These are phyloP conservation scores for Strobilomyces echinocephalus DNA, from an alignment of 768 basidiomycete species.

Conservation along the genomic window DNA sequence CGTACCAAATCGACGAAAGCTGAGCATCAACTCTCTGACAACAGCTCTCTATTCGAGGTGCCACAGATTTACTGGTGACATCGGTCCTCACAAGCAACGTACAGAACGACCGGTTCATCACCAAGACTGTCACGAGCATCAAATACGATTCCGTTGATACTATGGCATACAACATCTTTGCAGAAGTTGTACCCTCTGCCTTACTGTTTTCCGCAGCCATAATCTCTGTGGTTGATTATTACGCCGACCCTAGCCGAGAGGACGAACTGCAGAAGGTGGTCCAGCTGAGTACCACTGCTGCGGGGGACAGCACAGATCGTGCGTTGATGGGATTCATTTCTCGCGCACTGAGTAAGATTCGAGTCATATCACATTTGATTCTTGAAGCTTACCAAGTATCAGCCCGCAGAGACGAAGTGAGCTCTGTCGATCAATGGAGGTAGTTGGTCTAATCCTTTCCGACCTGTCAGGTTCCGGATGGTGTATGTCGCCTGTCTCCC, in stretches of 20 bases:
- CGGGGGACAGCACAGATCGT: slow-evolving; percentile 22
- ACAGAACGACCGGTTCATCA: slow-evolving; percentile 19
- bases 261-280: slow-evolving; percentile 36
- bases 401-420: slow-evolving; percentile 27
- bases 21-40: background rate
- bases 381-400: slow-evolving; percentile 32
- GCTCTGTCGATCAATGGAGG: slow-evolving; percentile 12
- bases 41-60: slow-evolving; percentile 19
- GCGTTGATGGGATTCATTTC: slow-evolving; percentile 41
- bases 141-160: slow-evolving; percentile 22
- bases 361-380: background rate
- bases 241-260: slow-evolving; percentile 38
- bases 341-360: slow-evolving; percentile 43
- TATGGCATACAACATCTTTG: slow-evolving; percentile 48
- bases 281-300: slow-evolving; percentile 26
- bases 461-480: slow-evolving; percentile 35
- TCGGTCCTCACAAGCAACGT: slow-evolving; percentile 22
- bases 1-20: background rate
- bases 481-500: slow-evolving; percentile 28
- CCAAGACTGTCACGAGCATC: slow-evolving; percentile 9
- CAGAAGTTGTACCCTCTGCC: slow-evolving; percentile 51
- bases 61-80: slow-evolving; percentile 18
- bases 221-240: slow-evolving; percentile 57
- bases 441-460: slow-evolving; percentile 33
- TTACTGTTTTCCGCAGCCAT: slow-evolving; percentile 53